phyloP scores from a whole-genome alignment of 805 yeast genomes.

The Metschnikowia colocasiae region DNA sequence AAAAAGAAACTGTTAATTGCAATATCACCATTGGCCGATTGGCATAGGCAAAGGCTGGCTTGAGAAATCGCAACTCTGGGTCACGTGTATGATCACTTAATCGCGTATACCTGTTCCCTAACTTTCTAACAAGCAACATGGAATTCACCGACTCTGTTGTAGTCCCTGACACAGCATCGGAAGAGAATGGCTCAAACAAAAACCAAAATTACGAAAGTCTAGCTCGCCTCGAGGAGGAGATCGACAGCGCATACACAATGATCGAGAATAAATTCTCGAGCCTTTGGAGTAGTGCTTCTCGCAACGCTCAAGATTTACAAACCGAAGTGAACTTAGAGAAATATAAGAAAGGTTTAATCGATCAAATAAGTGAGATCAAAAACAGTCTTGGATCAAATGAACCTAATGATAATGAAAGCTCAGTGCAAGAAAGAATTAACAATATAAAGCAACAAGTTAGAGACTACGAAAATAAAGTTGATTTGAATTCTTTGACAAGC shows the following conservation, averaged over 20 bases:
- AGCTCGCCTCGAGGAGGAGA: slow-evolving; percentile 44
- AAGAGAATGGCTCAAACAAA: not conserved
- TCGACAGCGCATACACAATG: slow-evolving; percentile 46
- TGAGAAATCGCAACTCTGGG: not conserved
- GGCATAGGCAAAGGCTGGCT: too few species aligned
- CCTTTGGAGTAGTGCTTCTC: slow-evolving; percentile 34
- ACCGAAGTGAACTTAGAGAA: slow-evolving; percentile 29
- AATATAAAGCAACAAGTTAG: slow-evolving; percentile 16
- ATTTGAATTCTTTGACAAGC: slow-evolving; percentile 22
- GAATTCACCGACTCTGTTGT: slow-evolving; percentile 33
- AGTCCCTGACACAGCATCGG: slow-evolving; percentile 14
- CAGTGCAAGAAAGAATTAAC: slow-evolving; percentile 29
- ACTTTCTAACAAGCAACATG: slow-evolving; percentile 18
- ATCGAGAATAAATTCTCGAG: slow-evolving; percentile 46
- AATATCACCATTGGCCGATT: not conserved
- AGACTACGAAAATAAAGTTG: slow-evolving; percentile 17
- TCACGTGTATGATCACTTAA: slow-evolving; percentile 1
- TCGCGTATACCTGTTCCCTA: not conserved
- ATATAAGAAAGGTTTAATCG: slow-evolving; percentile 25
- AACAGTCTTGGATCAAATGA: slow-evolving; percentile 19
- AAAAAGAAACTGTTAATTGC: not conserved
- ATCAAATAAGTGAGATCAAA: slow-evolving; percentile 28
- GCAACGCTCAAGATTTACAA: slow-evolving; percentile 29
- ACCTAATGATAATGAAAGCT: slow-evolving; percentile 14
- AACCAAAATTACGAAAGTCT: not conserved